Conservation (phyloP, 192 early-diverging fungal species). For the Mortierella alpina region DNA sequence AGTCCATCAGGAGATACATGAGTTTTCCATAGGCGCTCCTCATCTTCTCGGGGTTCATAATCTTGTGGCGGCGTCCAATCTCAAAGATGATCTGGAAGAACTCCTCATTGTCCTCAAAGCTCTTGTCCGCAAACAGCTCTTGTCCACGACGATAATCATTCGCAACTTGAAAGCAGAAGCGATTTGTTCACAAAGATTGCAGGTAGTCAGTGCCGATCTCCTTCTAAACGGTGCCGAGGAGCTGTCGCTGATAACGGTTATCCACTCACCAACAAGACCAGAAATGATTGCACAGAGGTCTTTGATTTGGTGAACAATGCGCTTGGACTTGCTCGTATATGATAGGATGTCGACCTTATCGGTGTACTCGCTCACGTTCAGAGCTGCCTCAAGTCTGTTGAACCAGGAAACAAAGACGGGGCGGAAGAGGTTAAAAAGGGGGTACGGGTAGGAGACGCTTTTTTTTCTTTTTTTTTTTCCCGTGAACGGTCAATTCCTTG, state of each 20-base stretch:
- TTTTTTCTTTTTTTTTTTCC: too few species aligned
- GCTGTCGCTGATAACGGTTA: not conserved
- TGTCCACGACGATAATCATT: constrained; percentile 87
- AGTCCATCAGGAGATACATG: constrained; percentile 89
- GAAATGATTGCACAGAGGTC: constrained; percentile 96
- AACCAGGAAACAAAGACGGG: not conserved
- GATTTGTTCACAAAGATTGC: too few species aligned
- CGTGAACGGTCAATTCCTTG: not conserved
- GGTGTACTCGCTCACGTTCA: constrained; percentile 78
- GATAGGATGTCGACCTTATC: constrained; percentile 74
- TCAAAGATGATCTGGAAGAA: constrained; percentile 82
- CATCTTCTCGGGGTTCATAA: constrained; percentile 98
- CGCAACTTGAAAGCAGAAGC: constrained; percentile 52
- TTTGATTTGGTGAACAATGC: constrained; percentile 94
- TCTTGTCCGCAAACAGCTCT: constrained; percentile 75
- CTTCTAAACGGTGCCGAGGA: not conserved
- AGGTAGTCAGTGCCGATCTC: not conserved
- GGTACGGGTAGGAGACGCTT: too few species aligned
- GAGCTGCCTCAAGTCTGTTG: constrained; percentile 85
- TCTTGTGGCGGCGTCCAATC: constrained; percentile 84
- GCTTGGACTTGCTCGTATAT: constrained; percentile 85
- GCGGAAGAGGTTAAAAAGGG: constrained; percentile 2
- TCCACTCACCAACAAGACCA: constrained; percentile 78
- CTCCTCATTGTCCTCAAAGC: constrained; percentile 77
- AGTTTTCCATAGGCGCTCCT: constrained; percentile 95